Evolutionary conservation across 163 green algal species (phyloP), one percentile per base, ranked within the genome.

Genomic region (Chlorella variabilis): DNA sequence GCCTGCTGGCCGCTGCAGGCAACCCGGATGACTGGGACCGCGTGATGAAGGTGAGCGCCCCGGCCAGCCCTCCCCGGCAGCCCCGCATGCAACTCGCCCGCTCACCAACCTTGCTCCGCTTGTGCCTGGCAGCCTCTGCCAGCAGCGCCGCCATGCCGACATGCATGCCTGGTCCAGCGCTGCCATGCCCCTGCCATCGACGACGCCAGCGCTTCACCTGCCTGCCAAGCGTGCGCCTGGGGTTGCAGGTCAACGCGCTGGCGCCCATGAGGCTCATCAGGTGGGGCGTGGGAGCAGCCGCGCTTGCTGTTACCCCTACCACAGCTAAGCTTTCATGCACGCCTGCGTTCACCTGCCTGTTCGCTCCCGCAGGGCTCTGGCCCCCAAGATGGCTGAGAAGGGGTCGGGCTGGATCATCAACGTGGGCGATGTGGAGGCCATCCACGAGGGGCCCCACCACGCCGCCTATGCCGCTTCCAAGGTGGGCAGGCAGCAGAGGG

Each of bases 331-430:
- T n/a, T n/a, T n/a, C 33, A 42, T 48, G 62, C 31, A 70, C 18
- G 27, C 58, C 27, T 66, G 45, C 45, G 45, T 15, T 15, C 15
- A 15, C 45, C 45, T 54, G 45, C 45, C 45, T 54, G 45, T 15
- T 54, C 11, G 45, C 45, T 54, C 15, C 45, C 11, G 45, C 45
- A 54, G 15, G 54, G 54, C 75, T 3, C 41, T 81, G 29, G 39
- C 75, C 0, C 75, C 75, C 58, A 81, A 63, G 58, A 81, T 81
- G 75, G 48, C 29, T 21, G 75, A 81, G 41, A 81, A 81, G 41
- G 75, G 58, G 1, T 58, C 70, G 75, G 75, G 75, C 41, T 81
- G 75, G 75, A 81, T 81, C 75, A 81, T 81, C 59, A 81, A 81
- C 75, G 73, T 81, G 7, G 27, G 39, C 7, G 76, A 82, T 41